phyloP scores from a whole-genome alignment of 1,139 yeast species.

The Candida sanyaensis region DNA sequence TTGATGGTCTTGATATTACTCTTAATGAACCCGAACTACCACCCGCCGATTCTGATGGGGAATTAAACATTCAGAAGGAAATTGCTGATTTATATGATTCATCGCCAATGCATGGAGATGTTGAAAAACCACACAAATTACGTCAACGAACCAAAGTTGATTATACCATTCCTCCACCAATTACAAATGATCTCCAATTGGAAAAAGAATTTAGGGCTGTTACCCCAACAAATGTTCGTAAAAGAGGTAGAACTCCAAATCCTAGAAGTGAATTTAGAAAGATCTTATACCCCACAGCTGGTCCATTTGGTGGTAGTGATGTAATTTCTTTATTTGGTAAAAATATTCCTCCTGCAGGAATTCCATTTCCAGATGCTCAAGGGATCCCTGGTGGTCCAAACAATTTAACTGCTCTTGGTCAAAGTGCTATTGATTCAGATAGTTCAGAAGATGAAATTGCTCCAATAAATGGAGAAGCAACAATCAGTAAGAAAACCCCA shows the following conservation, averaged over 20 bases:
- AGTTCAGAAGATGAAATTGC: constrained; percentile 67
- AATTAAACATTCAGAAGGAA: constrained; percentile 48
- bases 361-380: constrained; percentile 41
- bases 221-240: constrained; percentile 17
- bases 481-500: constrained; percentile 27
- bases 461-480: constrained; percentile 42
- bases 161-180: constrained; percentile 86
- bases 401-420: constrained; percentile 52
- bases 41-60: constrained; percentile 24
- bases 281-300: constrained; percentile 88
- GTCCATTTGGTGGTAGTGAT: constrained; percentile 95
- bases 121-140: constrained; percentile 56
- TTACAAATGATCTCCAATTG: constrained; percentile 49
- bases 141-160: constrained; percentile 80
- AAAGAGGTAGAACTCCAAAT: constrained; percentile 33
- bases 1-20: constrained; percentile 20
- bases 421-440: constrained; percentile 58
- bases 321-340: constrained; percentile 74
- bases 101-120: constrained; percentile 50
- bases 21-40: constrained; percentile 24
- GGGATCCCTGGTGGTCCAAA: constrained; percentile 16
- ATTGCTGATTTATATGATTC: constrained; percentile 55
- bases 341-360: constrained; percentile 56
- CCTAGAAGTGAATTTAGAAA: constrained; percentile 52
- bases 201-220: constrained; percentile 14